A percentile compares a stretch with the other conserved stretches of the same genome.
Conservation (phyloP, 1,139 yeast genomes). For the Pichia sp. region DNA sequence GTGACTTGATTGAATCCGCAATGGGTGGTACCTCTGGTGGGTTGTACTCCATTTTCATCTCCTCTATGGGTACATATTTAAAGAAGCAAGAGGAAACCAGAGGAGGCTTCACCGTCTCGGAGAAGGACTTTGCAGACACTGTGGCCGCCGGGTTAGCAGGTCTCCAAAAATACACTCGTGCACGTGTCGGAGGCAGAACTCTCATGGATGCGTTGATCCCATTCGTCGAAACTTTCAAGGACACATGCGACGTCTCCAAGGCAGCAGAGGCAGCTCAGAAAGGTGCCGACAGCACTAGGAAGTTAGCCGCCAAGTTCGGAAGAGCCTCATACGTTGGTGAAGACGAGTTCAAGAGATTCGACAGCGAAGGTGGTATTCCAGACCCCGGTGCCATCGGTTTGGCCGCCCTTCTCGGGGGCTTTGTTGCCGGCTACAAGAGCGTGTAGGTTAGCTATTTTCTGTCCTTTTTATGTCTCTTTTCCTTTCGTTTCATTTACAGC, state of each 20-base stretch:
- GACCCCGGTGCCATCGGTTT: conserved; percentile 93
- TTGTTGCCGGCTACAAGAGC: conserved; percentile 23
- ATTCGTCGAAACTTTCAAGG: conserved; percentile 59
- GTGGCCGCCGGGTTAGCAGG: conserved; percentile 53
- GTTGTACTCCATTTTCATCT: conserved; percentile 74
- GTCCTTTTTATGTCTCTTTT: too few relatives aligned
- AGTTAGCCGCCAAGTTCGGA: conserved; percentile 81
- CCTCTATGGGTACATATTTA: conserved; percentile 58
- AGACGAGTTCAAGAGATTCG: conserved; percentile 45
- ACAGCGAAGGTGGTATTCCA: conserved; percentile 60
- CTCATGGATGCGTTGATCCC: conserved; percentile 86
- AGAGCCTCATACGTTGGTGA: conserved; percentile 84
- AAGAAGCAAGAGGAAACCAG: conserved; percentile 31
- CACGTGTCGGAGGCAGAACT: conserved; percentile 87
- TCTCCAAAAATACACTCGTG: conserved; percentile 76
- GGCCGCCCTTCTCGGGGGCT: conserved; percentile 63
- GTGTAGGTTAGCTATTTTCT: neutral
- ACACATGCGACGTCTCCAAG: conserved; percentile 43
- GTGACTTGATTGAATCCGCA: conserved; percentile 76
- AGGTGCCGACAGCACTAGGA: conserved; percentile 74
- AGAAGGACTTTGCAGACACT: conserved; percentile 39
- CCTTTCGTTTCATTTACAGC: too few relatives aligned
- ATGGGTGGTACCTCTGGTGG: conserved; percentile 99
- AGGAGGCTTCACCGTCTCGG: conserved; percentile 34
- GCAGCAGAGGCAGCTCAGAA: conserved; percentile 67